Evolutionary conservation across 352 stramenopile species (phyloP).

Genomic region (Thraustochytrium striatum): DNA sequence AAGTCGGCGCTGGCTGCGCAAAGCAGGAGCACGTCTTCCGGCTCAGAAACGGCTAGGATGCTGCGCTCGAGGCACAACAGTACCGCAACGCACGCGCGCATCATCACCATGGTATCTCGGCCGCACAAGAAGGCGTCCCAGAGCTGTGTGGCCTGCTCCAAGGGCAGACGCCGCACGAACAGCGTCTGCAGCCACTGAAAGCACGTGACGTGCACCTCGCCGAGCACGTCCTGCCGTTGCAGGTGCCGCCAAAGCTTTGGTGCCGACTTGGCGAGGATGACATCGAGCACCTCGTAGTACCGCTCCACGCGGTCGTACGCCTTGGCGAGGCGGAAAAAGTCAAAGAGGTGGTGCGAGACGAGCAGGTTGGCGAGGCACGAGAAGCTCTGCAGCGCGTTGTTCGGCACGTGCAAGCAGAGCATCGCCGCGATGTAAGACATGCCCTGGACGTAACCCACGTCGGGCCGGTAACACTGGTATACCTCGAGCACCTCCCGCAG

Average conservation of each 20-base stretch:
- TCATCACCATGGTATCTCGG: neutral
- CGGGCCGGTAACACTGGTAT: conserved; percentile 74
- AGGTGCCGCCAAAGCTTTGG: neutral
- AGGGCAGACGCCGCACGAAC: neutral
- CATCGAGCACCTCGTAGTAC: neutral
- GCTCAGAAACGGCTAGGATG: neutral
- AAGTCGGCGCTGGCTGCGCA: neutral
- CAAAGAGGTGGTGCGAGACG: neutral
- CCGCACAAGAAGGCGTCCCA: neutral
- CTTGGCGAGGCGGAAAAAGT: conserved; percentile 32
- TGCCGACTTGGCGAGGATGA: neutral
- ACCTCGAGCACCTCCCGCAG: conserved; percentile 73
- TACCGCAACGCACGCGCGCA: neutral
- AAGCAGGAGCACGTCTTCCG: neutral
- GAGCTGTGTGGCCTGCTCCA: neutral
- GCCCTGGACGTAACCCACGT: conserved; percentile 77
- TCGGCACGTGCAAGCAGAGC: conserved; percentile 73
- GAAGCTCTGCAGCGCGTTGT: neutral
- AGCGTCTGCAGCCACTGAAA: neutral
- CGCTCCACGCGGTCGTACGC: neutral
- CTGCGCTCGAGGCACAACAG: neutral
- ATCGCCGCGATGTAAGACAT: conserved; percentile 78
- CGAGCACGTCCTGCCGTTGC: neutral
- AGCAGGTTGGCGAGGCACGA: conserved; percentile 15
- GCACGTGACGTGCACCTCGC: neutral